These are phyloP conservation scores for Lodderomyces oxycetoniae DNA, from an alignment of 1,139 yeast genomes.

Conservation along the genomic window DNA sequence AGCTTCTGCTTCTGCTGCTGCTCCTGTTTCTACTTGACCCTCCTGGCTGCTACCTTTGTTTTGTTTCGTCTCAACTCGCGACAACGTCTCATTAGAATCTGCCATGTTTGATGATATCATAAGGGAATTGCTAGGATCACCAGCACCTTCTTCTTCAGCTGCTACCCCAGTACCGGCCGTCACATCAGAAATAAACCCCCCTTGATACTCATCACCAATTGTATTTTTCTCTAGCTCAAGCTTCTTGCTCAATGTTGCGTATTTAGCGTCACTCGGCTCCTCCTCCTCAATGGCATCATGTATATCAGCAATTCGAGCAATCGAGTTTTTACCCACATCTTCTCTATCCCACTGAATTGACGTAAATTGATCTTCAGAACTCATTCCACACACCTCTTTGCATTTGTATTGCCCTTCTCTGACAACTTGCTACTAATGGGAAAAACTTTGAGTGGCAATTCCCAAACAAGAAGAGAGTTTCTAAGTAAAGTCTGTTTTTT, in stretches of 20 bases:
- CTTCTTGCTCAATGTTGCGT: constrained; percentile 3
- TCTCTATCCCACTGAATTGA: constrained; percentile 57
- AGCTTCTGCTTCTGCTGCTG: no score
- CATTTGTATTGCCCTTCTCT: no score
- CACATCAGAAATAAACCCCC: no score
- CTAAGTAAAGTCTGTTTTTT: no score
- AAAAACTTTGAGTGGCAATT: no score
- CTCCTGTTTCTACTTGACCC: constrained; percentile 3
- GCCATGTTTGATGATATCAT: not conserved
- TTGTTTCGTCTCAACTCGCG: not conserved
- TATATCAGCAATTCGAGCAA: constrained; percentile 7
- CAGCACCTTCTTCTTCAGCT: not conserved
- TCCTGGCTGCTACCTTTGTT: constrained; percentile 7
- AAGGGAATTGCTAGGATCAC: not conserved
- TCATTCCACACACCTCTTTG: no score
- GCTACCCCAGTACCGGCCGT: constrained; percentile 2
- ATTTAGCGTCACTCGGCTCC: constrained; percentile 5
- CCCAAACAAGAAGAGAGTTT: no score
- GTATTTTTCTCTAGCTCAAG: not conserved
- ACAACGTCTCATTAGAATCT: not conserved
- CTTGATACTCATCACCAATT: not conserved
- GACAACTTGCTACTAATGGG: no score
- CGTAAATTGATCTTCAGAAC: constrained; percentile 48
- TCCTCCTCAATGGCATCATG: constrained; percentile 1
- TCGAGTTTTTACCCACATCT: constrained; percentile 21